Evolutionary conservation across 73 alveolate genomes (phyloP).

Genomic region (Strombidium stylifer): DNA sequence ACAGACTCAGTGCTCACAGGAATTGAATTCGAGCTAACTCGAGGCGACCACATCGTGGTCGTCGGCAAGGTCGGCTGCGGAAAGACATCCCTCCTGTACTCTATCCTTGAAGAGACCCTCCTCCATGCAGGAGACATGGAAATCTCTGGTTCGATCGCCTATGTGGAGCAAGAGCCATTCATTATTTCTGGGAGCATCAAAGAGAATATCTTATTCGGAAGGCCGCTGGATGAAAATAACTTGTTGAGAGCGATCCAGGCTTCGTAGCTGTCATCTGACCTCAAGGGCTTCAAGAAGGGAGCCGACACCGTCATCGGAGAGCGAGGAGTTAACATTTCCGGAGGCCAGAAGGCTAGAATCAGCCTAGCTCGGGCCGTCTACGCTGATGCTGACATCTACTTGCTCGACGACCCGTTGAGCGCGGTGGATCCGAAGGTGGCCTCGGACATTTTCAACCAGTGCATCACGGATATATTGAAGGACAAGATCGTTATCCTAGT

Average conservation of each 20-base stretch:
- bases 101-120: slow-evolving; percentile 62
- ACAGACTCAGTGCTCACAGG: too few species aligned
- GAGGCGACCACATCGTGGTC: slow-evolving; percentile 73
- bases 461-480: slow-evolving; percentile 75
- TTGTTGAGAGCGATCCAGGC: slow-evolving; percentile 69
- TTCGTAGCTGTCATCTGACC: slow-evolving; percentile 77
- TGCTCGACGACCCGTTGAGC: slow-evolving; percentile 89
- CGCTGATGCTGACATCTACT: slow-evolving; percentile 72
- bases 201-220: slow-evolving; percentile 89
- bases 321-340: slow-evolving; percentile 92
- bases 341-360: slow-evolving; percentile 97
- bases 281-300: slow-evolving; percentile 86
- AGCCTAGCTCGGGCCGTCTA: slow-evolving; percentile 96
- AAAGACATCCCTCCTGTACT: slow-evolving; percentile 77
- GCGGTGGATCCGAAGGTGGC: slow-evolving; percentile 97
- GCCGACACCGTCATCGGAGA: slow-evolving; percentile 97
- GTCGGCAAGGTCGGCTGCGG: slow-evolving; percentile 94
- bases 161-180: slow-evolving; percentile 89
- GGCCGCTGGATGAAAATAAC: slow-evolving; percentile 61
- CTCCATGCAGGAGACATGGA: slow-evolving; percentile 31
- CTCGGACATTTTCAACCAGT: slow-evolving; percentile 81
- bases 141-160: slow-evolving; percentile 68
- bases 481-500: slow-evolving; percentile 73
- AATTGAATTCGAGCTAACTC: slow-evolving; percentile 1
- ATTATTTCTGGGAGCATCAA: slow-evolving; percentile 87